phyloP scores from a whole-genome alignment of 768 basidiomycete genomes.

The Boletales sp. region DNA sequence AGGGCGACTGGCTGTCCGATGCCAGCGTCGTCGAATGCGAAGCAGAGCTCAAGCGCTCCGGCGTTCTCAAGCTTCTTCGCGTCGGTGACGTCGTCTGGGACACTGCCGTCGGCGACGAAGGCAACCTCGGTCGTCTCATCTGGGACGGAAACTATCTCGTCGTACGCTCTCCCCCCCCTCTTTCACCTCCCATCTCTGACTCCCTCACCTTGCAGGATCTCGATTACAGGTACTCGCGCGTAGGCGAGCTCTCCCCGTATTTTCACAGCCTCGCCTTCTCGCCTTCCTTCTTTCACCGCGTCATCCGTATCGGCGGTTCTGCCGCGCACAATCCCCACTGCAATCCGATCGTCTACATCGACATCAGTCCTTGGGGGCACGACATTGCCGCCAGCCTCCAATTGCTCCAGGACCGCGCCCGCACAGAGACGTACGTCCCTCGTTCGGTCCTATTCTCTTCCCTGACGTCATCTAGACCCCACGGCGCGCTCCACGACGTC shows the following conservation, averaged over 20 bases:
- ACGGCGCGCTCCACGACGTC: conserved; percentile 75
- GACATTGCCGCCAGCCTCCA: conserved; percentile 74
- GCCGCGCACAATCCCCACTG: conserved; percentile 39
- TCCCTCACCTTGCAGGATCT: conserved; percentile 56
- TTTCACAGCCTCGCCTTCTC: conserved; percentile 77
- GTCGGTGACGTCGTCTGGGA: conserved; percentile 88
- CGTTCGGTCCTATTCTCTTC: neutral
- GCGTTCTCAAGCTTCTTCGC: conserved; percentile 55
- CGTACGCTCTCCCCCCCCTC: conserved; percentile 42
- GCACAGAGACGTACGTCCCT: conserved; percentile 72
- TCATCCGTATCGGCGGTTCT: conserved; percentile 56
- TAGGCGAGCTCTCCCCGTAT: conserved; percentile 78
- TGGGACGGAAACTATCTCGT: conserved; percentile 91
- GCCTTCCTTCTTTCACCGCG: conserved; percentile 87
- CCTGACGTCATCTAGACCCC: conserved; percentile 32
- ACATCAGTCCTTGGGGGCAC: conserved; percentile 74
- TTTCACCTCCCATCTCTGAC: neutral
- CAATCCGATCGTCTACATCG: conserved; percentile 68
- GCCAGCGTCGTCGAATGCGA: conserved; percentile 80
- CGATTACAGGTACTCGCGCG: conserved; percentile 74
- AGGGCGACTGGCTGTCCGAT: conserved; percentile 85
- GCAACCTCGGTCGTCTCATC: conserved; percentile 75
- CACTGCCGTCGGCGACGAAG: conserved; percentile 80
- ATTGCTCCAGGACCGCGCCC: conserved; percentile 70
- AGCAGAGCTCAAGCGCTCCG: conserved; percentile 58